Conservation (phyloP, 2,329 filamentous ascomycete species). For the Lasiodiplodia citricola region DNA sequence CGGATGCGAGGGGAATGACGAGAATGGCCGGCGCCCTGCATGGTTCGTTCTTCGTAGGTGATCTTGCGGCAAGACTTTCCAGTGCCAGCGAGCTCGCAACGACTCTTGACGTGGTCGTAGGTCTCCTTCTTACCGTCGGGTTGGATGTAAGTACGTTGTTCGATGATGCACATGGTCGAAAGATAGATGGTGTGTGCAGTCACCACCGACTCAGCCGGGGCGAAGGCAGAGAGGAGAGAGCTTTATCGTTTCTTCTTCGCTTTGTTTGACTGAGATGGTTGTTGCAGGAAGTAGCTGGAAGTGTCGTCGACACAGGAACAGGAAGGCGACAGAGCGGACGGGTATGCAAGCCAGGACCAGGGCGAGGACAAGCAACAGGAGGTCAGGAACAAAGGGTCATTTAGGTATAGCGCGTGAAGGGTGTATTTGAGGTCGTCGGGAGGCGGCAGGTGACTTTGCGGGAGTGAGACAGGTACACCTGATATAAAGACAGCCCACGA, state of each 20-base stretch:
- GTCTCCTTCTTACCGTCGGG: constrained; percentile 15
- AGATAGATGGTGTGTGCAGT: background rate
- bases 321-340: constrained; percentile 10
- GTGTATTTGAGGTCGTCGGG: background rate
- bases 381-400: constrained; percentile 23
- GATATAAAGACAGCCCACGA: constrained; percentile 15
- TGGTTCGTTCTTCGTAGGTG: constrained; percentile 11
- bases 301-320: constrained; percentile 13
- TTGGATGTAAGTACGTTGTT: constrained; percentile 20
- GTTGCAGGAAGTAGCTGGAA: constrained; percentile 2
- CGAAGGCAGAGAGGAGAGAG: background rate
- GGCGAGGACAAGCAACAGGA: constrained; percentile 5
- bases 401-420: constrained; percentile 24
- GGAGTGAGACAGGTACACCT: constrained; percentile 18
- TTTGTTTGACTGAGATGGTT: background rate
- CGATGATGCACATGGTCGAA: constrained; percentile 12
- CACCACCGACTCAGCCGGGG: constrained; percentile 5
- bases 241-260: background rate
- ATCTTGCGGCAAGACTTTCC: background rate
- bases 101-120: constrained; percentile 24
- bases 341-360: constrained; percentile 15
- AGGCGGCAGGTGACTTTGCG: constrained; percentile 15
- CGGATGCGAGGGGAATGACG: constrained; percentile 5
- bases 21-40: constrained; percentile 17
- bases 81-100: constrained; percentile 3